These are phyloP conservation scores for Rhododendron griersonianum DNA, from an alignment of 148 eudicot species.

Conservation along the genomic window DNA sequence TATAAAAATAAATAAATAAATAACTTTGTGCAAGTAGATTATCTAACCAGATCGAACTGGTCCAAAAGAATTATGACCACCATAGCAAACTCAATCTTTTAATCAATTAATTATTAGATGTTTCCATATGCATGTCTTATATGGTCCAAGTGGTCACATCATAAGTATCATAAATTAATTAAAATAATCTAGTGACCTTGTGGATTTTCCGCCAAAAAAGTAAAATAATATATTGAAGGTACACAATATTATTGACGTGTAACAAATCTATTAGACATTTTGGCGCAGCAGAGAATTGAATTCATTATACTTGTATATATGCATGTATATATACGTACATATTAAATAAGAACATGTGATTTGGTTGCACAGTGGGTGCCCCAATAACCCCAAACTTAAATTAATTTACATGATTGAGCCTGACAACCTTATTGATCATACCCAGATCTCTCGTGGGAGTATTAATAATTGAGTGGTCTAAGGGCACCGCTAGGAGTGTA, in stretches of 20 bases:
- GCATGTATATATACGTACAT: neutral
- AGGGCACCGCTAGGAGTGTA: neutral
- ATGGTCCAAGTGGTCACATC: neutral
- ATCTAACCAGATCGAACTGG: neutral
- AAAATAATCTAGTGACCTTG: neutral
- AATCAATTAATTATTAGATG: neutral
- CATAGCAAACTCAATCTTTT: neutral
- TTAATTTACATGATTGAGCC: conserved; percentile 24
- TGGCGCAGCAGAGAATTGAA: neutral
- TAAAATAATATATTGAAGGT: neutral
- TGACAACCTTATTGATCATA: conserved; percentile 12
- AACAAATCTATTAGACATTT: neutral
- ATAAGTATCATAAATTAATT: neutral
- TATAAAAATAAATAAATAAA: too few relatives aligned
- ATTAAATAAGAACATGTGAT: conserved; percentile 24
- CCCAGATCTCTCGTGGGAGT: conserved; percentile 7
- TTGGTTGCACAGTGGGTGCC: conserved; percentile 12
- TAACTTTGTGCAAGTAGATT: neutral
- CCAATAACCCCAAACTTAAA: neutral
- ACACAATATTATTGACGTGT: neutral
- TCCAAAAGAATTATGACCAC: neutral
- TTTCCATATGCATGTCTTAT: neutral
- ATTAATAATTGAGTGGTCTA: neutral
- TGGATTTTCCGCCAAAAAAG: neutral
- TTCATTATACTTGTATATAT: neutral